Base-by-base conservation (phyloP, 106 monocot genomes). In the Gastrodia elata region DNA sequence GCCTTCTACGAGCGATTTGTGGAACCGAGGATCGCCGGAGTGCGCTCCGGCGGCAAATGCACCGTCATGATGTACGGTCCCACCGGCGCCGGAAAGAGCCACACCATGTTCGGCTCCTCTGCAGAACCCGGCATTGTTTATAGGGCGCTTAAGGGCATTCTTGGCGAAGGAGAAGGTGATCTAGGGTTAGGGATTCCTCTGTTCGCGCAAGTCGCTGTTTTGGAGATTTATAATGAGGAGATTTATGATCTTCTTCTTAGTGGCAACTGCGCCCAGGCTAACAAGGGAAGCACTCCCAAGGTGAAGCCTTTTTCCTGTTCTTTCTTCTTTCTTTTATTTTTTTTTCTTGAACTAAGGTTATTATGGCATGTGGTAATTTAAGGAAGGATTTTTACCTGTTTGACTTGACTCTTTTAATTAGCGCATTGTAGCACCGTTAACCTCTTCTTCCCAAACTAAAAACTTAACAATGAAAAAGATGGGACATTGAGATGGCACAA, bases 1-100 rank as follows among this genome's bases (percentile, higher is more conserved):
- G 81, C 49, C 6, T 98, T 98, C 78, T 98, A 98, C 80, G 55
- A 77, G 33, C 84, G 76, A 64, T 98, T 88, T 65, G 88, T 98
- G 33, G 83, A 74, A 42, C 82, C 93, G n/a, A 80, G 97, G 78
- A 73, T 98, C 22, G 82, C 68, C 10, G 88, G 84, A 5, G 97
- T 98, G 61, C 72, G 82, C 38, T 20, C 82, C 25, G 97, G 97
- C 0, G 82, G 84, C 7, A 98, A 98, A 61, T 98, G 97, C 73
- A 98, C 97, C 24, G 78, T 98, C 55, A 93, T 98, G 93, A 91
- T 98, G 88, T 98, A 98, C 68, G 97, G 97, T 13, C 97, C 97
- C 2, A 98, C 97, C 6, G 97, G 97, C 6, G 78, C 97, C 1
- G 97, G 97, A 38, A 98, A 98, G 82, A 98, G 97, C 79, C 93